Percentiles rank a stretch among this genome's conserved stretches.
phyloP scores from a whole-genome alignment of 306 rosid species.

The Arachis hypogaea region DNA sequence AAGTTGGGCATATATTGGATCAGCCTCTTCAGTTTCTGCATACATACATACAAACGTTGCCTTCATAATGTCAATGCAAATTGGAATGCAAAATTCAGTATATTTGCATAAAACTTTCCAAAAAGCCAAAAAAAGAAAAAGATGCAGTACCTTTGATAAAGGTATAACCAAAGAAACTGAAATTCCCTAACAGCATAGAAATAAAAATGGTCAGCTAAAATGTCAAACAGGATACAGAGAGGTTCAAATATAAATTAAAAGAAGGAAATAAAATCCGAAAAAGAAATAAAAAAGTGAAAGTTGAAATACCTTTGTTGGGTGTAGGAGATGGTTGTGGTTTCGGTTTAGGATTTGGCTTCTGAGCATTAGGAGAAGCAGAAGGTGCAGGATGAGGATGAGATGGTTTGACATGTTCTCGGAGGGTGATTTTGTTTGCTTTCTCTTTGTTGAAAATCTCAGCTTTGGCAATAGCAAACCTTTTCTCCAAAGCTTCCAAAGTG shows the following conservation, averaged over 20 bases:
- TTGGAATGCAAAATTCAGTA: conserved; percentile 12
- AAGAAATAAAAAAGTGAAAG: not conserved
- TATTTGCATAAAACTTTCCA: conserved; percentile 12
- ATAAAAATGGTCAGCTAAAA: conserved; percentile 30
- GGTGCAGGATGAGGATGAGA: not conserved
- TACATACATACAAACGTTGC: conserved; percentile 40
- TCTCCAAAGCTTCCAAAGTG: conserved; percentile 78
- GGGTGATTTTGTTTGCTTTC: conserved; percentile 44
- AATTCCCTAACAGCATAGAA: conserved; percentile 41
- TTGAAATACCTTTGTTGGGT: conserved; percentile 54
- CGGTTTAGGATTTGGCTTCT: not conserved
- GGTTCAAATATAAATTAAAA: not conserved
- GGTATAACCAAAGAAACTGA: conserved; percentile 53
- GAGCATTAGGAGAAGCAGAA: conserved; percentile 36
- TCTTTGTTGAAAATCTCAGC: conserved; percentile 56
- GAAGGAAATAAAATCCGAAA: conserved; percentile 11
- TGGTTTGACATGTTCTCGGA: conserved; percentile 37
- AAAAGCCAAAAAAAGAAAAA: conserved; percentile 6
- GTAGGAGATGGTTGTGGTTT: conserved; percentile 24
- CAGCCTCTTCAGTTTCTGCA: conserved; percentile 62
- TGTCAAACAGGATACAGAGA: no score
- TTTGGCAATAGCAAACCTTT: conserved; percentile 68
- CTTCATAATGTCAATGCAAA: conserved; percentile 16
- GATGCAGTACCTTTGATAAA: conserved; percentile 50
- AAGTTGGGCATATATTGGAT: conserved; percentile 59